A percentile compares a stretch with the other conserved stretches of the same genome.
These are phyloP conservation scores for Ogataea populi-albae DNA, from an alignment of 805 yeast genomes.

Conservation along the genomic window DNA sequence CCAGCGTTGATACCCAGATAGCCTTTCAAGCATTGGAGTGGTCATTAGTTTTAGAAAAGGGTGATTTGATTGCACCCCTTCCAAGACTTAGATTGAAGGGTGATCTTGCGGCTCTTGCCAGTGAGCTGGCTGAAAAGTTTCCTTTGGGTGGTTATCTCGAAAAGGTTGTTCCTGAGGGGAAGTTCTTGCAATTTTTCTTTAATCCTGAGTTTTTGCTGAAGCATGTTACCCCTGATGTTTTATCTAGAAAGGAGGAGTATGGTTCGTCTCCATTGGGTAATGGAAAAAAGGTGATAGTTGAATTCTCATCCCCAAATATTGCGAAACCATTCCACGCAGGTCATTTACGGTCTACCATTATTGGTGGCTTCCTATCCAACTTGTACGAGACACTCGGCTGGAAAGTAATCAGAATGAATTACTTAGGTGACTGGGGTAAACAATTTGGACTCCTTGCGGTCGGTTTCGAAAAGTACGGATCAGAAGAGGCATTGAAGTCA, in stretches of 20 bases:
- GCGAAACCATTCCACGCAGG: conserved; percentile 99
- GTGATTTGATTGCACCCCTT: conserved; percentile 88
- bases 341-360: conserved; percentile 94
- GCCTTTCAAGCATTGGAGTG: conserved; percentile 87
- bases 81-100: conserved; percentile 89
- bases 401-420: conserved; percentile 89
- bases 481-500: conserved; percentile 59
- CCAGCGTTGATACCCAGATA: conserved; percentile 65
- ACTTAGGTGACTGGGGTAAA: conserved; percentile 99
- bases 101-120: conserved; percentile 71
- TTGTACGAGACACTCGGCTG: conserved; percentile 88
- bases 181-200: conserved; percentile 87
- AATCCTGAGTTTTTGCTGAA: conserved; percentile 62
- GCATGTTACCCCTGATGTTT: conserved; percentile 66
- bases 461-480: conserved; percentile 85
- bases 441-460: conserved; percentile 96
- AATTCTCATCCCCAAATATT: conserved; percentile 96
- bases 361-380: conserved; percentile 92
- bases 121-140: conserved; percentile 75
- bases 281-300: conserved; percentile 71
- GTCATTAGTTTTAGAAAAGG: conserved; percentile 82
- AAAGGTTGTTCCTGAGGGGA: conserved; percentile 79
- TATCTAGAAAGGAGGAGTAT: conserved; percentile 56
- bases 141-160: conserved; percentile 67
- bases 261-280: conserved; percentile 76